Conservation (phyloP, 1,284 basidiomycete species). For the Leccinum huronense region DNA sequence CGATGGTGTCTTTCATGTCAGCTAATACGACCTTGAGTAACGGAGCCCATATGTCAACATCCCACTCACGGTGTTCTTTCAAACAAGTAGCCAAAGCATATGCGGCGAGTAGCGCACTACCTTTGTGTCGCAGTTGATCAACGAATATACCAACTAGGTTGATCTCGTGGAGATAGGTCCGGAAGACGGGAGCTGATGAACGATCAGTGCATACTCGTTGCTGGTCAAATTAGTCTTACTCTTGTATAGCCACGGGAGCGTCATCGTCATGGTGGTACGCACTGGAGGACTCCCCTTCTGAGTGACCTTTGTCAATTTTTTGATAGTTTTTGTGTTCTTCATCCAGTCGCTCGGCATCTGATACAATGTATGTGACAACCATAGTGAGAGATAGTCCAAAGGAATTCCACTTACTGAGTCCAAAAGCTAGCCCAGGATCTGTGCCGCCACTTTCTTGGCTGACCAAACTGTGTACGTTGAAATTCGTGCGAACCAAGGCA, state of each 20-base stretch:
- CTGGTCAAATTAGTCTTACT: conserved; percentile 1
- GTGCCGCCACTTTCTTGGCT: background rate
- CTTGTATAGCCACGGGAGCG: conserved; percentile 18
- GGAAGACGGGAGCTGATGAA: conserved; percentile 7
- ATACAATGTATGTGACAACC: background rate
- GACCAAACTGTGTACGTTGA: background rate
- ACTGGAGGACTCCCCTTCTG: conserved; percentile 9
- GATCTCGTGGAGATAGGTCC: conserved; percentile 5
- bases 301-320: conserved; percentile 11
- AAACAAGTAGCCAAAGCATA: conserved; percentile 18
- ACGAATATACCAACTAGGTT: conserved; percentile 10
- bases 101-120: conserved; percentile 14
- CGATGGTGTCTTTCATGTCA: conserved; percentile 17
- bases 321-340: conserved; percentile 8
- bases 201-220: background rate
- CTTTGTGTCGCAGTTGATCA: conserved; percentile 14
- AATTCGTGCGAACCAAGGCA: conserved; percentile 13
- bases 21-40: conserved; percentile 6
- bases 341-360: conserved; percentile 11
- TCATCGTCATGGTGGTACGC: conserved; percentile 25
- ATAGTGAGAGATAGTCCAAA: background rate
- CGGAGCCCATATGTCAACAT: fast-evolving
- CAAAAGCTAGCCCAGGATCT: conserved; percentile 21
- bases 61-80: conserved; percentile 17
- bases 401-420: conserved; percentile 17